phyloP scores from a whole-genome alignment of 371 early-diverging fungal species.

The Mortierella sp. region DNA sequence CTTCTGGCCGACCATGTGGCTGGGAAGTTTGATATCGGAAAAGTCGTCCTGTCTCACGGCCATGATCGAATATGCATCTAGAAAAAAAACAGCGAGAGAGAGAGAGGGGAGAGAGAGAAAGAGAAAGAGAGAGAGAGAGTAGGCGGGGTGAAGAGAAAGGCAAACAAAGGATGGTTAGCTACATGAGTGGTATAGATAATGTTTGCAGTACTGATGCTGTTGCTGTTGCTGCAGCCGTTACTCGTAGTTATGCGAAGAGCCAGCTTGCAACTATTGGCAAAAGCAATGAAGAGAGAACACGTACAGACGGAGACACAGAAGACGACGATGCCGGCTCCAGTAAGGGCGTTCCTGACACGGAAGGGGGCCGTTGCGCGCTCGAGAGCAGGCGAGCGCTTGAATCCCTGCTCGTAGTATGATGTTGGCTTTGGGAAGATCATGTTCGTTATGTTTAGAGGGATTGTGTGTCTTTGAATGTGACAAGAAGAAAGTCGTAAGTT shows the following conservation, averaged over 20 bases:
- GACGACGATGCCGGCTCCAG: conserved; percentile 40
- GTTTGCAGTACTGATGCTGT: not conserved
- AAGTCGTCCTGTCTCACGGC: conserved; percentile 57
- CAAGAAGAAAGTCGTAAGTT: not conserved
- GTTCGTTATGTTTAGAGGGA: not conserved
- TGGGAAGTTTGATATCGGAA: conserved; percentile 54
- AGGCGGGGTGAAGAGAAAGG: not conserved
- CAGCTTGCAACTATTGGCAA: not conserved
- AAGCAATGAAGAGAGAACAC: not conserved
- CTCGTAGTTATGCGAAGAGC: not conserved
- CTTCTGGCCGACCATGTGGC: conserved; percentile 36
- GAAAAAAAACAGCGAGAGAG: not conserved
- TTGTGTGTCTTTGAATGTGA: not conserved
- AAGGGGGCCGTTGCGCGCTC: conserved; percentile 56
- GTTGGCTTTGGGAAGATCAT: conserved; percentile 59
- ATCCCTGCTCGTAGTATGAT: conserved; percentile 54
- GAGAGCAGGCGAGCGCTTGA: conserved; percentile 54
- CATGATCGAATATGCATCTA: conserved; percentile 56
- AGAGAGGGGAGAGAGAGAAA: not conserved
- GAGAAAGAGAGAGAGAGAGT: not conserved
- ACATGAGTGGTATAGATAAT: not conserved
- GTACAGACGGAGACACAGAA: conserved; percentile 50
- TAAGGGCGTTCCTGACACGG: conserved; percentile 52
- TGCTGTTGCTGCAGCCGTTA: not conserved
- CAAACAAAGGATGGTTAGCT: not conserved